A percentile compares a stretch with the other conserved stretches of the same genome.
These are phyloP conservation scores for Plectosphaerella cucumerina DNA, from an alignment of 2,329 filamentous ascomycete species.

Conservation along the genomic window DNA sequence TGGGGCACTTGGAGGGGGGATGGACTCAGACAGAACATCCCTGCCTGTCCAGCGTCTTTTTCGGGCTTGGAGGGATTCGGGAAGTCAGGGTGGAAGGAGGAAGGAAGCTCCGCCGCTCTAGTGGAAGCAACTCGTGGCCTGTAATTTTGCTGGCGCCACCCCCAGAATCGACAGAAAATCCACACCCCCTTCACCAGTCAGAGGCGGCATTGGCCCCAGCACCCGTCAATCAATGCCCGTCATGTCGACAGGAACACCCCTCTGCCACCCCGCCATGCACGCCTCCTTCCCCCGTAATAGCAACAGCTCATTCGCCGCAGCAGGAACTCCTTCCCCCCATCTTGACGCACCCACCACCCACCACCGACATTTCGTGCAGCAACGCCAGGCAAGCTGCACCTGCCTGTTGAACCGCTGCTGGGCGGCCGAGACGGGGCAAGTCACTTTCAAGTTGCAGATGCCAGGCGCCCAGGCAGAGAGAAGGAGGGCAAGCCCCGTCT, in stretches of 20 bases:
- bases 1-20: background rate
- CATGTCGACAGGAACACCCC: background rate
- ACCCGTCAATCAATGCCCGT: too few species aligned
- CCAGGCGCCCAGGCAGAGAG: too few species aligned
- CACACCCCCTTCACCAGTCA: too few species aligned
- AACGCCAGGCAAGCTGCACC: too few species aligned
- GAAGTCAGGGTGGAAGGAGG: background rate
- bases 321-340: background rate
- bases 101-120: background rate
- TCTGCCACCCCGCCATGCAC: background rate
- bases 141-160: background rate
- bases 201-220: too few species aligned
- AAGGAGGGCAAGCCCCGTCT: too few species aligned
- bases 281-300: background rate
- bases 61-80: too few species aligned
- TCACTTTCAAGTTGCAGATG: too few species aligned
- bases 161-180: background rate
- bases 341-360: background rate
- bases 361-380: background rate
- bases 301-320: background rate
- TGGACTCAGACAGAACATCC: background rate
- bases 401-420: too few species aligned
- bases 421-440: too few species aligned
- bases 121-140: background rate
- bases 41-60: background rate